Percentiles rank a stretch among this genome's conserved stretches.
These are phyloP conservation scores for Baorangia bicolor DNA, from an alignment of 768 basidiomycete species.

Conservation along the genomic window DNA sequence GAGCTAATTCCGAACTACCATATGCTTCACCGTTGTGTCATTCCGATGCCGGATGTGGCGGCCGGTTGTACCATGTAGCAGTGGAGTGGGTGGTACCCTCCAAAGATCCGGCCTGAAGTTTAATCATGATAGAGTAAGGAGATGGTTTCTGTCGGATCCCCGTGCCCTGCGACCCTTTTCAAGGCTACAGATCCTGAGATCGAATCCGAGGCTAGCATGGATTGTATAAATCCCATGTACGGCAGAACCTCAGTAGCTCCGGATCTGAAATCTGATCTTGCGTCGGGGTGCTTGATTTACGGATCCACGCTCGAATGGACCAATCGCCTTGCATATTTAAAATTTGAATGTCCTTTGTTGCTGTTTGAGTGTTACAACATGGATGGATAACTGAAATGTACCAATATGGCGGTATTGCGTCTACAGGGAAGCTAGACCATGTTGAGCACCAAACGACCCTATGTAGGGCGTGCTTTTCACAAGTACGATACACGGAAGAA, in stretches of 20 bases:
- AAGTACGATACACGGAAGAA: constrained; percentile 1
- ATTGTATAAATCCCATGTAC: constrained; percentile 5
- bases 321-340: background rate
- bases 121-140: background rate
- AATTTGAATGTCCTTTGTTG: background rate
- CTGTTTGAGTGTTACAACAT: background rate
- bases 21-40: background rate
- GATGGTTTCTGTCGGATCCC: background rate
- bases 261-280: background rate
- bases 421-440: constrained; percentile 10
- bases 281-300: background rate
- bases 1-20: background rate
- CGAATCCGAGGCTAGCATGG: constrained; percentile 1
- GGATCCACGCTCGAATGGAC: background rate
- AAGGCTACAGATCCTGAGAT: constrained; percentile 2
- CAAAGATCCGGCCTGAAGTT: background rate
- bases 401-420: constrained; percentile 2
- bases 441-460: background rate
- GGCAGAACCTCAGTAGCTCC: constrained; percentile 7
- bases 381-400: background rate
- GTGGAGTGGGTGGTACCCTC: background rate
- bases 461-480: background rate
- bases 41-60: background rate
- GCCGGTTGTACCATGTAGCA: background rate
- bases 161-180: background rate